Percentiles rank a stretch among this genome's conserved stretches.
Conservation (phyloP, 352 stramenopile genomes). For the Pythium insidiosum region DNA sequence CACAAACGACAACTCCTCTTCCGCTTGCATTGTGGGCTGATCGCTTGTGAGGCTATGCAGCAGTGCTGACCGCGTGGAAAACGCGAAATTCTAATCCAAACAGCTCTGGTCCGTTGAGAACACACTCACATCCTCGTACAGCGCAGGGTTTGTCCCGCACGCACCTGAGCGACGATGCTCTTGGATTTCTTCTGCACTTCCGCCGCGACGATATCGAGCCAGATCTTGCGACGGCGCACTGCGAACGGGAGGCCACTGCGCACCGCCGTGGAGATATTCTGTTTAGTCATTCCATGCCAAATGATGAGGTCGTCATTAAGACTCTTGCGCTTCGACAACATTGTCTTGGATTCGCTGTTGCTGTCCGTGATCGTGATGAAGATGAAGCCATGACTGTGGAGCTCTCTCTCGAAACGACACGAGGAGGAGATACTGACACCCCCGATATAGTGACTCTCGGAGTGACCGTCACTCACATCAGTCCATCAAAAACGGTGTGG, state of each 20-base stretch:
- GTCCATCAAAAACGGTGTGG: not conserved
- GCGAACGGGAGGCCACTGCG: constrained; percentile 23
- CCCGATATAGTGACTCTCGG: no score
- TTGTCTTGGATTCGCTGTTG: not conserved
- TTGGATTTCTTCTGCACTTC: constrained; percentile 42
- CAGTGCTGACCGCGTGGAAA: constrained; percentile 14
- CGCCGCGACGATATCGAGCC: constrained; percentile 37
- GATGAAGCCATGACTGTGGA: not conserved
- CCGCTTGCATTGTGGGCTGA: not conserved
- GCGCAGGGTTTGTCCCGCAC: no score
- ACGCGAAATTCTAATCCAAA: constrained; percentile 33
- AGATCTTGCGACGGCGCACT: constrained; percentile 31
- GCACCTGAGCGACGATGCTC: constrained; percentile 32
- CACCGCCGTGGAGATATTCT: constrained; percentile 38
- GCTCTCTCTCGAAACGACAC: constrained; percentile 1
- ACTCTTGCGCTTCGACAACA: constrained; percentile 38
- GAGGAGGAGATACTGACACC: not conserved
- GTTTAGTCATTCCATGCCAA: constrained; percentile 39
- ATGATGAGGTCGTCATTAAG: constrained; percentile 48
- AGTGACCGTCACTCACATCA: not conserved
- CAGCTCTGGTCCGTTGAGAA: no score
- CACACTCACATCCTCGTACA: no score
- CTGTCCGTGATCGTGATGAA: no score
- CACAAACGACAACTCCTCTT: constrained; percentile 17
- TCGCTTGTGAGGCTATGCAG: constrained; percentile 3